Evolutionary conservation across 2,329 filamentous ascomycete genomes (phyloP), one percentile per base, ranked within the genome.

Genomic region (Verticillium zaregamsianum): DNA sequence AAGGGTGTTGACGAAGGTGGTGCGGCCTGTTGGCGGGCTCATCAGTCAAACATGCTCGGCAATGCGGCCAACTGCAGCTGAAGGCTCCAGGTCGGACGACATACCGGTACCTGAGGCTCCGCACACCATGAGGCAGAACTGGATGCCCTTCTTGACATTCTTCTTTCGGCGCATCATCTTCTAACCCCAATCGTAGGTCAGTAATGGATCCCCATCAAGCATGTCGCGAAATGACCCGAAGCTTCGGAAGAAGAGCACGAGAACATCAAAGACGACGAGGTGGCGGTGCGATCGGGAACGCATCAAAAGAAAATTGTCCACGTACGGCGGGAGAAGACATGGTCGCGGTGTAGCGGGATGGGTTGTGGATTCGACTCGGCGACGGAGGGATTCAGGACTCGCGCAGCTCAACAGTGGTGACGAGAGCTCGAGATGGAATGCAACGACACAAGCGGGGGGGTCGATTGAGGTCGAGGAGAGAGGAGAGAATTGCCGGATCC

Each of bases 101-200:
- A 74, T 88, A 97, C 93, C 95, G 80, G 95, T 98, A 79, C 95
- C 95, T 71, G 94, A 98, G 76, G 95, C 95, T 83, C 95, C 95
- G 77, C 95, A 98, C 74, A 99, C 95, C 95, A 99, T 99, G 87
- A 99, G 82, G 80, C 93, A 98, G 85, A 99, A 99, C 86, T 99
- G 95, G 76, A 99, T 98, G 76, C 95, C 95, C 88, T 97, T 97
- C 91, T 97, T 97, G 83, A 99, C 94, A 87, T 99, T 98, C 91
- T 99, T 99, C 94, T 99, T 99, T 81, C 92, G 90, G 82, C 95
- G 93, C 78, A 97, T 93, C 91, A 97, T 95, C 80, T 96, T 92
- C 88, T 92, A 78, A 55, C 25, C 54, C 25, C 40, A 49, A 25
- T 6, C 40, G 20, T 49, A 23, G 40, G 40, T 49, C 40, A 49